phyloP scores from a whole-genome alignment of 768 basidiomycete species.

The Russula brevipes region DNA sequence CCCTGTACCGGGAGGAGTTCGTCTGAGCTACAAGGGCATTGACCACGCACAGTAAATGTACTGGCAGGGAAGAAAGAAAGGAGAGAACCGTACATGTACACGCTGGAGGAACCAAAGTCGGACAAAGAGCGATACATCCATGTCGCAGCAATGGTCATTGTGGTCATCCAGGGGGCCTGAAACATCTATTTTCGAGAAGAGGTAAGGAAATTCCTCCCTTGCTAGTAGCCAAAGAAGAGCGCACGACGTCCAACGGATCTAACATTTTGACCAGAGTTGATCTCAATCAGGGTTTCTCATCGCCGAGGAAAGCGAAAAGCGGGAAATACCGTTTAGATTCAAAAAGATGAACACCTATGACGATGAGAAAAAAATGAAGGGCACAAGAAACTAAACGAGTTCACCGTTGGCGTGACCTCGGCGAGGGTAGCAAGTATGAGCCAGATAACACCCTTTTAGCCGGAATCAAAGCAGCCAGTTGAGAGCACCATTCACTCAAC shows the following conservation, averaged over 20 bases:
- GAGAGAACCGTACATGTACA: not conserved
- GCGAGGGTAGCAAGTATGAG: not conserved
- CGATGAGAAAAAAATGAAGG: not conserved
- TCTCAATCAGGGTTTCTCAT: too few relatives aligned
- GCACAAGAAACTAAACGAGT: not conserved
- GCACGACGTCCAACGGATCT: not conserved
- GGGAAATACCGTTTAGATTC: slow-evolving; percentile 2
- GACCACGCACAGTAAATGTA: too few relatives aligned
- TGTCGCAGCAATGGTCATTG: slow-evolving; percentile 1
- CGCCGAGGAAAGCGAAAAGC: not conserved
- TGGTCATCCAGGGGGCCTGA: not conserved
- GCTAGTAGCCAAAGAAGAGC: not conserved
- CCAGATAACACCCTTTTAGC: not conserved
- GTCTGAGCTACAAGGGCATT: too few relatives aligned
- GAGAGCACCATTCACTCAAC: too few relatives aligned
- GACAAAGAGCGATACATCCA: slow-evolving; percentile 6
- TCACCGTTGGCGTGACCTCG: not conserved
- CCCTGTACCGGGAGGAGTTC: too few relatives aligned
- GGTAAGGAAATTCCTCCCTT: not conserved
- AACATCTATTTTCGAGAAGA: not conserved
- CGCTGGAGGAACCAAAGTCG: not conserved
- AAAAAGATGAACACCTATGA: slow-evolving; percentile 8
- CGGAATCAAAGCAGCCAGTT: not conserved
- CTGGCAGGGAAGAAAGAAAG: not conserved
- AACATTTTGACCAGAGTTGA: not conserved